These are phyloP conservation scores for Peribolospora baueri DNA, from an alignment of 768 basidiomycete species.

Conservation along the genomic window DNA sequence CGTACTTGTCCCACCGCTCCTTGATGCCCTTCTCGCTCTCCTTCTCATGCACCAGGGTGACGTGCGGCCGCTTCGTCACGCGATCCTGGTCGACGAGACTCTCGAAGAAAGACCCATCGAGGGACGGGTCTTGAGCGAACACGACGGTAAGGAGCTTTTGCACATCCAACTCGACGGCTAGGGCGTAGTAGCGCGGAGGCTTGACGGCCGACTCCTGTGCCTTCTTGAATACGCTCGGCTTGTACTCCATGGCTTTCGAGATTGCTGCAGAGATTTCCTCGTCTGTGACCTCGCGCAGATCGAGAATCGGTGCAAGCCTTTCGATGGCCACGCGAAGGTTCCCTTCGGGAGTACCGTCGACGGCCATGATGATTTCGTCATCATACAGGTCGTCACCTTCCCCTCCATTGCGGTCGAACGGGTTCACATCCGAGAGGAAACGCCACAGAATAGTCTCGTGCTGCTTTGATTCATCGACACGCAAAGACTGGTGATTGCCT, in stretches of 20 bases:
- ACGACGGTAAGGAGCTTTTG: conserved; percentile 19
- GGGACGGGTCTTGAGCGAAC: neutral
- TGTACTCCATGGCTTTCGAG: conserved; percentile 25
- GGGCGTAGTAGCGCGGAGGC: conserved; percentile 45
- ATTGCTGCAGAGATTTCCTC: conserved; percentile 34
- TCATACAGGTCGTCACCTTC: conserved; percentile 19
- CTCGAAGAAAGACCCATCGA: conserved; percentile 26
- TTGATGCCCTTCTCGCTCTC: conserved; percentile 15
- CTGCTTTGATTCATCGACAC: conserved; percentile 29
- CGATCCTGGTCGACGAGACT: conserved; percentile 26
- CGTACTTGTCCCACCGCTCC: neutral
- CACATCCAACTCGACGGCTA: conserved; percentile 51
- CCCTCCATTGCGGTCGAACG: conserved; percentile 34
- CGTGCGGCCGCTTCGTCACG: conserved; percentile 42
- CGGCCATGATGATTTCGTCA: conserved; percentile 40
- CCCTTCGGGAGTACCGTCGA: conserved; percentile 32
- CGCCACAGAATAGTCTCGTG: conserved; percentile 66
- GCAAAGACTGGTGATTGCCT: conserved; percentile 57
- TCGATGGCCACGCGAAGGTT: conserved; percentile 36
- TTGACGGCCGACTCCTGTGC: conserved; percentile 4
- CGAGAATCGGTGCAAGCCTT: conserved; percentile 33
- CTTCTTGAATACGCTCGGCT: conserved; percentile 17
- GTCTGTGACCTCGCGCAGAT: conserved; percentile 20
- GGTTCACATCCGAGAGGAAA: conserved; percentile 43
- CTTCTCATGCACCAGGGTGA: conserved; percentile 60